Base-by-base conservation (phyloP, 169 alveolate genomes). In the Plasmodium adleri region DNA sequence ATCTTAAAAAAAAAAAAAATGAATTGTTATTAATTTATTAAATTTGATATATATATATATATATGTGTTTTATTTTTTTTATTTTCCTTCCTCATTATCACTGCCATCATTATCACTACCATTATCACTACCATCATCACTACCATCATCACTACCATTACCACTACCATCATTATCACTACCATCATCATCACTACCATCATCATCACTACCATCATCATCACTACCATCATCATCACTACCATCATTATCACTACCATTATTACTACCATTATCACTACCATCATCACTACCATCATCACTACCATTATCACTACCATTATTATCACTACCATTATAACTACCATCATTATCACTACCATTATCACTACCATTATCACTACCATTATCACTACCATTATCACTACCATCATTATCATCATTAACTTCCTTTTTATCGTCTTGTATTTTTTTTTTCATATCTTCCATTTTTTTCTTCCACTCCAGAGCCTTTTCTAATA, bases 401-500 rank as follows among this genome's bases (percentile, higher is more conserved):
- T 45, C 39, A 5, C 13, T 72, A n/a, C 1, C 7, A 10, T 32
- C 22, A 45, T 62, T 47, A 24, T 32, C 17, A 17, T 86, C 72
- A 26, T 15, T 74, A 15, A 26, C 43, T 45, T 54, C 62, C 49
- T 56, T 32, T 15, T 32, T 56, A 45, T 85, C 80, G 24, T 17
- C 72, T 17, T 86, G 22, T 24, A 45, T 12, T 45, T 26, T 67
- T 49, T 58, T 56, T 26, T 70, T 59, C 58, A 26, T 22, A 28
- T 85, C 32, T 45, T 73, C 91, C 92, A 87, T 74, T 50, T 52
- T 64, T 52, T 87, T 87, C 17, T 73, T 74, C 88, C 88, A 73
- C 26, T 74, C 92, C 50, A 74, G 45, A 22, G 88, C 92, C 59
- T 66, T 87, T 66, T 73, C 87, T 13, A 73, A 54, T 73, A 74